Conservation (phyloP, 2,329 filamentous ascomycete genomes). For the Claviceps quebecensis region DNA sequence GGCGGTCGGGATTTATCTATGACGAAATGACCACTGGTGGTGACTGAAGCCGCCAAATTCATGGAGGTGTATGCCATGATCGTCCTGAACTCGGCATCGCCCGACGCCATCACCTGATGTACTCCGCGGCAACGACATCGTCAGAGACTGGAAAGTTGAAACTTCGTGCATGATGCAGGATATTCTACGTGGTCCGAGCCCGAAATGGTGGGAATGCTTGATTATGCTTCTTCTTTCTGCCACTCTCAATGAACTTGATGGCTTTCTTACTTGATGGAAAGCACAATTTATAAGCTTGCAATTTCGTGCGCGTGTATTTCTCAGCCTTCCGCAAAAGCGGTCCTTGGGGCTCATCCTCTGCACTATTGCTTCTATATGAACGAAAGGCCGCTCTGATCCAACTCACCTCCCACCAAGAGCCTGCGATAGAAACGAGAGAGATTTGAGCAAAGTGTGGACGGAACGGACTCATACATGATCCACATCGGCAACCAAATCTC, state of each 20-base stretch:
- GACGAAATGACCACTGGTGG: not conserved
- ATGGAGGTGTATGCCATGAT: not conserved
- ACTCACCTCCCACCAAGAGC: not conserved
- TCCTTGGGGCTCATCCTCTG: too few relatives aligned
- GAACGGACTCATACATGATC: not conserved
- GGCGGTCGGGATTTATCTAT: not conserved
- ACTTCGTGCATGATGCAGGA: not conserved
- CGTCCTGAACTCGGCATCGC: not conserved
- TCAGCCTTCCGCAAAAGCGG: too few relatives aligned
- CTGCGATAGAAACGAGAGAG: not conserved
- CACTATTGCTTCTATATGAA: too few relatives aligned
- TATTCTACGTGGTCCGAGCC: too few relatives aligned
- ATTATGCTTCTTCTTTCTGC: too few relatives aligned
- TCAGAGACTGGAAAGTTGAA: not conserved
- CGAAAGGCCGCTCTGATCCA: too few relatives aligned
- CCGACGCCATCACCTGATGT: not conserved
- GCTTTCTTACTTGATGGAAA: too few relatives aligned
- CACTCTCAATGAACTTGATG: too few relatives aligned
- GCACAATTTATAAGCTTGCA: too few relatives aligned
- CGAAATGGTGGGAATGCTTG: too few relatives aligned
- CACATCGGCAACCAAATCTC: not conserved
- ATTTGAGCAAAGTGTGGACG: too few relatives aligned
- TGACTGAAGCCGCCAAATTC: not conserved
- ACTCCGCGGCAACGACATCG: not conserved
- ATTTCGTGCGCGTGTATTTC: too few relatives aligned